A percentile compares a stretch with the other conserved stretches of the same genome.
phyloP scores from a whole-genome alignment of 1,284 basidiomycete genomes.

The Apiotrichum porosum region DNA sequence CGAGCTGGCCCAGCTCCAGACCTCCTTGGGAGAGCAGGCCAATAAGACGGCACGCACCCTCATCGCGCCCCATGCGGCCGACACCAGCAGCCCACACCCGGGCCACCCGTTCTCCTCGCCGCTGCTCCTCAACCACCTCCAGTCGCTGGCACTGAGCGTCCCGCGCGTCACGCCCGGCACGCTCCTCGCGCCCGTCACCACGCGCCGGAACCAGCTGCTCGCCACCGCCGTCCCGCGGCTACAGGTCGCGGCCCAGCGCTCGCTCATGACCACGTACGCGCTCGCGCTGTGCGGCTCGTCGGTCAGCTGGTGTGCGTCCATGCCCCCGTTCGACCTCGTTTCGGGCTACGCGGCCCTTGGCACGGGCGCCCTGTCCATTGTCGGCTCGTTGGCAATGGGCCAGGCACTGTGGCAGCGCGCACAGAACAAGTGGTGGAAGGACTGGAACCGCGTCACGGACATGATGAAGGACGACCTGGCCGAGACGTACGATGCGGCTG shows the following conservation, averaged over 20 bases:
- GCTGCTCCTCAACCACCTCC: constrained; percentile 63
- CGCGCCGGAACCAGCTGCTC: constrained; percentile 59
- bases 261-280: constrained; percentile 53
- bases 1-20: constrained; percentile 58
- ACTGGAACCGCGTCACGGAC: constrained; percentile 64
- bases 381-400: constrained; percentile 61
- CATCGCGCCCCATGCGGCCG: too few species aligned
- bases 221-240: constrained; percentile 58
- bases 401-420: constrained; percentile 66
- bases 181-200: constrained; percentile 57
- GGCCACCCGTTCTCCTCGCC: constrained; percentile 57
- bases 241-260: constrained; percentile 63
- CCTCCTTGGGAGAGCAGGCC: constrained; percentile 51
- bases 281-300: constrained; percentile 45
- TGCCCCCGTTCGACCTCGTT: constrained; percentile 28
- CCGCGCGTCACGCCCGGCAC: constrained; percentile 54
- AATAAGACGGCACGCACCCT: constrained; percentile 41
- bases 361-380: constrained; percentile 56
- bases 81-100: too few species aligned
- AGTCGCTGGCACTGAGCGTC: constrained; percentile 52
- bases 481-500: constrained; percentile 53
- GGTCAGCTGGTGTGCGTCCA: constrained; percentile 45
- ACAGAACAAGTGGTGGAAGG: constrained; percentile 66
- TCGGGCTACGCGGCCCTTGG: constrained; percentile 56
- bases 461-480: constrained; percentile 68